phyloP scores from a whole-genome alignment of 768 basidiomycete species.

The Udeniomyces megalosporus region DNA sequence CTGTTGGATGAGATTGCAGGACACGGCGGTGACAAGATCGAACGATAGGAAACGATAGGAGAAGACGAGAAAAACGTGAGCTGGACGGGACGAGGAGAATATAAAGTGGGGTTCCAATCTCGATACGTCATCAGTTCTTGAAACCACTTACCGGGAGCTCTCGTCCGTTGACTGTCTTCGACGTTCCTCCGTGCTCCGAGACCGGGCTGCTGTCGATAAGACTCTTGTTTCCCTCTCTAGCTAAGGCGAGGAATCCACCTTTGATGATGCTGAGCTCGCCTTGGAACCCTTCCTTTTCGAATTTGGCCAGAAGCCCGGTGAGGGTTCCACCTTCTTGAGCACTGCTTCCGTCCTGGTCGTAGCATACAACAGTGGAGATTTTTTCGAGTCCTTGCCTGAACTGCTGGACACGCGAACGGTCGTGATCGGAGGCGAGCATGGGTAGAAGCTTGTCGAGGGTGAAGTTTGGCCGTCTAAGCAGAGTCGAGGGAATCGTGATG shows the following conservation, averaged over 20 bases:
- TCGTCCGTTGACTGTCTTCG: constrained; percentile 12
- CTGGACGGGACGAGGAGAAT: no score
- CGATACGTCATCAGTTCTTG: neutral
- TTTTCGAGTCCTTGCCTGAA: neutral
- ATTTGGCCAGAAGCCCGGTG: constrained; percentile 30
- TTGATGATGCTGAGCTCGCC: constrained; percentile 60
- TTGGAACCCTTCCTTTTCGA: constrained; percentile 34
- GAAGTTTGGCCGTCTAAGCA: constrained; percentile 79
- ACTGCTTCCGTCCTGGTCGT: constrained; percentile 58
- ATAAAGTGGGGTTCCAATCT: no score
- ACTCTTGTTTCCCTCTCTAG: constrained; percentile 18
- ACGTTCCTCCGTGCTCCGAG: neutral
- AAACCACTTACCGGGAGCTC: constrained; percentile 8
- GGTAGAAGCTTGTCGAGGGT: constrained; percentile 56
- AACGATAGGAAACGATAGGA: no score
- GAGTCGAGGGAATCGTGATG: constrained; percentile 81
- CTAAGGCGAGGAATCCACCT: constrained; percentile 66
- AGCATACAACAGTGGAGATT: constrained; percentile 48
- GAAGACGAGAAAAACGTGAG: no score
- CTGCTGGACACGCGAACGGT: neutral
- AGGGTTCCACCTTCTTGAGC: constrained; percentile 40
- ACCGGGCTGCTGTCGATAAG: constrained; percentile 1
- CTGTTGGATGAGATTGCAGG: neutral
- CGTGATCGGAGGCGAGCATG: constrained; percentile 44
- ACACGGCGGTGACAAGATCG: no score